Evolutionary conservation across 805 yeast species (phyloP).

Genomic region (Blastobotrys americana): DNA sequence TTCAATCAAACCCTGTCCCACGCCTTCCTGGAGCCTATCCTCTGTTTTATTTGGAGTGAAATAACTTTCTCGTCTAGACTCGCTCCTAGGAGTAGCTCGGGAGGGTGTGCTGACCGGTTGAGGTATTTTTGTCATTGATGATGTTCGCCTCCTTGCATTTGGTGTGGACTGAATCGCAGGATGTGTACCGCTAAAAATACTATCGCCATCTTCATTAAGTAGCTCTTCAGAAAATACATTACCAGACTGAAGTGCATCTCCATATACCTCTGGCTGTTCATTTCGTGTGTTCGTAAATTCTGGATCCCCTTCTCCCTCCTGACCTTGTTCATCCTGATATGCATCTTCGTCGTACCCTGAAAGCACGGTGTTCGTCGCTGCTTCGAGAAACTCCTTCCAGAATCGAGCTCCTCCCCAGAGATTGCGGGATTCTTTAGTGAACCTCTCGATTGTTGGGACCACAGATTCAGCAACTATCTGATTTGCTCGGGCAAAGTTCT

Average conservation of each 20-base stretch:
- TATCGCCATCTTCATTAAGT: neutral
- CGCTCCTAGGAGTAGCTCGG: constrained; percentile 5
- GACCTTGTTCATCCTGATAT: neutral
- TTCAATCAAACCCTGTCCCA: neutral
- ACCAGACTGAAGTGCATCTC: neutral
- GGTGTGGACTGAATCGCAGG: constrained; percentile 6
- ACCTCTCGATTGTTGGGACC: constrained; percentile 58
- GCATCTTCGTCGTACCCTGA: constrained; percentile 41
- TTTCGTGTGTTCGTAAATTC: neutral
- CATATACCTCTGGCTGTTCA: neutral
- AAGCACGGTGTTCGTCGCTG: constrained; percentile 60
- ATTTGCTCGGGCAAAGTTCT: constrained; percentile 61
- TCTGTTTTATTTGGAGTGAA: neutral
- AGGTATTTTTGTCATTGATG: constrained; percentile 6
- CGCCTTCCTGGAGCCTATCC: neutral
- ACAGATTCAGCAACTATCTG: constrained; percentile 58
- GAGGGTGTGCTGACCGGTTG: constrained; percentile 6
- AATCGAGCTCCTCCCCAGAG: constrained; percentile 63
- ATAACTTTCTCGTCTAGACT: neutral
- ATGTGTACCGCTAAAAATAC: constrained; percentile 1
- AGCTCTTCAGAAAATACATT: neutral
- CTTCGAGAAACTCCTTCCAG: constrained; percentile 74
- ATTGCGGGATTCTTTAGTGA: constrained; percentile 48
- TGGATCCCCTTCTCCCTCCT: neutral
- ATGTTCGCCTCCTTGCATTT: constrained; percentile 2